Evolutionary conservation across 192 early-diverging fungal species (phyloP).

Genomic region (Coemansia sp.): DNA sequence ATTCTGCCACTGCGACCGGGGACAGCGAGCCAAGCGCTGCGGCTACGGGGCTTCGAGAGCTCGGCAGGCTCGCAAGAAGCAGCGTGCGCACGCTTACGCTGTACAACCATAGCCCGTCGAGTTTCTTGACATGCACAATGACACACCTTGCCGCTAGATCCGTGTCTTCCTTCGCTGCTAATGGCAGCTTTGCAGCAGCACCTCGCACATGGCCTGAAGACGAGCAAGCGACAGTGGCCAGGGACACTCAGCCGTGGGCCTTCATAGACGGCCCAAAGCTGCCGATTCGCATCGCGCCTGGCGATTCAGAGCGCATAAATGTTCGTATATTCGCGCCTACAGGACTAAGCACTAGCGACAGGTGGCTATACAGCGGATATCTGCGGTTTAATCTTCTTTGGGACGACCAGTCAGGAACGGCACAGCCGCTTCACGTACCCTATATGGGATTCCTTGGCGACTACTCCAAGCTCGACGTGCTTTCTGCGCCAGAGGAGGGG

Average conservation of each 20-base stretch:
- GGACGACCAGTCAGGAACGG: conserved; percentile 44
- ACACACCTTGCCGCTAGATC: conserved; percentile 43
- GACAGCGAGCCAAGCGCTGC: neutral
- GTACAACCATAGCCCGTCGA: conserved; percentile 36
- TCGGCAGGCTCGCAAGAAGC: neutral
- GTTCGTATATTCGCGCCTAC: conserved; percentile 42
- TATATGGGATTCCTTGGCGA: conserved; percentile 52
- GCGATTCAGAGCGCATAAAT: conserved; percentile 16
- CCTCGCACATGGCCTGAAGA: conserved; percentile 46
- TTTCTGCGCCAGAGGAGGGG: conserved; percentile 41
- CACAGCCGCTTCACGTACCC: conserved; percentile 45
- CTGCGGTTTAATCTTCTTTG: conserved; percentile 50
- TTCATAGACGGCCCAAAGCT: conserved; percentile 26
- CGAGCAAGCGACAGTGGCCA: conserved; percentile 3
- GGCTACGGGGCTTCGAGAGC: neutral
- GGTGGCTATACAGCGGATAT: conserved; percentile 51
- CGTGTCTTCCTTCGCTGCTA: conserved; percentile 44
- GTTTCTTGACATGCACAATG: conserved; percentile 43
- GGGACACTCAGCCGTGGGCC: conserved; percentile 41
- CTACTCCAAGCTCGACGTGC: conserved; percentile 42
- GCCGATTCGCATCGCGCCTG: conserved; percentile 43
- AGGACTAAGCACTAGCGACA: conserved; percentile 28
- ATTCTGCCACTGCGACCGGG: neutral
- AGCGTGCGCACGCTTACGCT: conserved; percentile 31
- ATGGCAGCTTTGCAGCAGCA: conserved; percentile 42